Evolutionary conservation across 768 basidiomycete genomes (phyloP).

Genomic region (Rhodotorula toruloides): DNA sequence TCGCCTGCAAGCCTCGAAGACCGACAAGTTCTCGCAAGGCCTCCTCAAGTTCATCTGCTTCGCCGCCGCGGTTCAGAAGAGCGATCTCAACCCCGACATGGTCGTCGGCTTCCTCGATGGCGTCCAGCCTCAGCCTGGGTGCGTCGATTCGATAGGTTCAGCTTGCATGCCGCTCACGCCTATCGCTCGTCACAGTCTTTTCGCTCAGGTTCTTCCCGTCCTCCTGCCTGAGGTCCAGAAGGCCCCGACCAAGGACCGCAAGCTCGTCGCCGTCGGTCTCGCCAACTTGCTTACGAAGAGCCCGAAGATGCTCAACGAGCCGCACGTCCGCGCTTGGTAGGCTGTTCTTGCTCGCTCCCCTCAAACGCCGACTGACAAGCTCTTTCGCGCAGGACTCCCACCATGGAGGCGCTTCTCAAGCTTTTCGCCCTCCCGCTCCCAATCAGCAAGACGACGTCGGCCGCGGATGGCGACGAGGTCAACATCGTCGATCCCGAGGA

Average conservation of each 20-base stretch:
- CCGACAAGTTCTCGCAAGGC: conserved; percentile 76
- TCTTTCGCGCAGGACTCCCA: conserved; percentile 56
- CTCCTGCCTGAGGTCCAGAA: conserved; percentile 74
- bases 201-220: conserved; percentile 71
- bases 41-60: conserved; percentile 75
- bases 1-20: conserved; percentile 76
- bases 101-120: conserved; percentile 71
- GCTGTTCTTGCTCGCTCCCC: conserved; percentile 3
- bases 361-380: neutral
- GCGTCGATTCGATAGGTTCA: conserved; percentile 40
- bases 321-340: conserved; percentile 62
- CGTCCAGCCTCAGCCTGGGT: conserved; percentile 69
- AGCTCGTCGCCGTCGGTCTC: conserved; percentile 73
- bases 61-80: conserved; percentile 66
- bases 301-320: conserved; percentile 61
- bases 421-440: conserved; percentile 74
- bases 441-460: conserved; percentile 49
- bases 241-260: conserved; percentile 74
- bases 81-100: conserved; percentile 71
- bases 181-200: conserved; percentile 54
- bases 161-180: neutral
- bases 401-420: conserved; percentile 65
- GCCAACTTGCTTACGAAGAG: conserved; percentile 73
- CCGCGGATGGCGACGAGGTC: conserved; percentile 51
- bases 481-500: conserved; percentile 80